Evolutionary conservation across 2,329 filamentous ascomycete genomes (phyloP).

Genomic region (Amylocarpus encephaloides): DNA sequence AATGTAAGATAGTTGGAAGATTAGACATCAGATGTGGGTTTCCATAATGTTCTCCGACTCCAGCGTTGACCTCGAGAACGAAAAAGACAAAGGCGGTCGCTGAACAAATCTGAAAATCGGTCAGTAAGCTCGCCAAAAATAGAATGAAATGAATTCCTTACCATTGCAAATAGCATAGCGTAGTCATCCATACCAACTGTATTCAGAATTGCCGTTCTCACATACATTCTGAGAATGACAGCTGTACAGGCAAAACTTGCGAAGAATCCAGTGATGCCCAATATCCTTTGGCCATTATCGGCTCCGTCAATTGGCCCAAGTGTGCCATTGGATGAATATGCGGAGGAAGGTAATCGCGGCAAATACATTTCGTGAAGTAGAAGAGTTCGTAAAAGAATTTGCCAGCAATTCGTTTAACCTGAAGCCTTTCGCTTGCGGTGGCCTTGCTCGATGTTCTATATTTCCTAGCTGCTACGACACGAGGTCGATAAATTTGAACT

Average conservation of each 20-base stretch:
- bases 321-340: neutral
- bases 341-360: constrained; percentile 2
- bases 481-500: constrained; percentile 9
- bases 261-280: constrained; percentile 35
- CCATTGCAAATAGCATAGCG: constrained; percentile 33
- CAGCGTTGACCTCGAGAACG: constrained; percentile 36
- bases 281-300: constrained; percentile 33
- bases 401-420: constrained; percentile 6
- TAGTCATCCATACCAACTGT: constrained; percentile 43
- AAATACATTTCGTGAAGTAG: constrained; percentile 10
- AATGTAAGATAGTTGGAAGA: constrained; percentile 30
- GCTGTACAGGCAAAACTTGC: constrained; percentile 33
- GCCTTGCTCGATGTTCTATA: constrained; percentile 1
- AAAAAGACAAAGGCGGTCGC: constrained; percentile 33
- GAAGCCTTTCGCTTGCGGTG: neutral
- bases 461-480: constrained; percentile 3
- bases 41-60: constrained; percentile 38
- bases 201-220: constrained; percentile 39
- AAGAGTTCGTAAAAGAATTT: neutral
- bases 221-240: constrained; percentile 38
- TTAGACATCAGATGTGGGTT: constrained; percentile 26
- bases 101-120: constrained; percentile 9
- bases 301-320: constrained; percentile 18
- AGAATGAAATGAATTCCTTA: constrained; percentile 21
- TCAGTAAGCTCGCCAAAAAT: neutral